Base-by-base conservation (phyloP, 176 grass and related monocot species). In the Bonia amplexicaulis region DNA sequence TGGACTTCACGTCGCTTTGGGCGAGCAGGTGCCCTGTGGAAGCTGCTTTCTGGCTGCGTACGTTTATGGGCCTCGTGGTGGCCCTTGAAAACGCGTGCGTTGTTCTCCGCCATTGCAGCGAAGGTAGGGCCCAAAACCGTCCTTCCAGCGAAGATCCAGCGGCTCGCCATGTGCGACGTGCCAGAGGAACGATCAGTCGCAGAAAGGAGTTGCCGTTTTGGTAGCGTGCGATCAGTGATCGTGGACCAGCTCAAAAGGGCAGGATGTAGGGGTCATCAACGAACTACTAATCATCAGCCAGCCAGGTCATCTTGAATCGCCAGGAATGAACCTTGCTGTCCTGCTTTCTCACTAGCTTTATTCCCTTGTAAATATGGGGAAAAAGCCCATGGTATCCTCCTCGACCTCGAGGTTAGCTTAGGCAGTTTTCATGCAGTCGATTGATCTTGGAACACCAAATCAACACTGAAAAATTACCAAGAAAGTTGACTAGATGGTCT, bases 171-270 rank as follows among this genome's bases (percentile, higher is more conserved):
- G 78, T n/a, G 25, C 42, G 42, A 10, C 42, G 42, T 10, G 0
- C 26, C 16, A 25, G 35, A 73, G 46, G 71, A 74, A 74, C 27
- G 53, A 74, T 37, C 49, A 37, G 29, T 19, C 15, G 2, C 48
- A 33, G 52, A 45, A 23, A 45, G 25, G 39, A 61, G 54, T 1
- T 23, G 64, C 58, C 8, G 71, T 55, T 57, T 85, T 76, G 62
- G 73, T 49, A 31, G 35, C 11, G 62, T 59, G 41, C 19, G 31
- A 80, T 48, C 55, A 53, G 39, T 29, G 7, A 71, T 55, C 45
- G 59, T 55, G 45, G 22, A 63, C 69, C 77, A 80, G 77, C 77
- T 80, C 46, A 74, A 16, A 73, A 54, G 67, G 44, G 12, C 67
- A 69, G 37, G 17, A 20, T 40, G 25, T 23, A 40, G 6, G n/a